phyloP scores from a whole-genome alignment of 2,329 filamentous ascomycete species.

The Neocatenulostroma microsporum region DNA sequence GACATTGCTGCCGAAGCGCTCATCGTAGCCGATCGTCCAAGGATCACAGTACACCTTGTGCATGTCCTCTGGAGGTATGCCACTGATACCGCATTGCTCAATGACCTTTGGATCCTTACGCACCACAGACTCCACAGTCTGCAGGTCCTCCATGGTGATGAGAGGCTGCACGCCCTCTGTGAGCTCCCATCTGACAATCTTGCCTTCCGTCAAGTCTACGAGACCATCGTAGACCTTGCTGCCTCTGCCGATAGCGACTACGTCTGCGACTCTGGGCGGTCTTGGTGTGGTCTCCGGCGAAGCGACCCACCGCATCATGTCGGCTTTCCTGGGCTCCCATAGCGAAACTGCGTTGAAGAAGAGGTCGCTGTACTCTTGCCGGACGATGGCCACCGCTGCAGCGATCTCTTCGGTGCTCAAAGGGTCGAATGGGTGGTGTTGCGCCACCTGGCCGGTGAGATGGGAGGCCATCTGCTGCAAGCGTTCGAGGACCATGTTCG shows the following conservation, averaged over 20 bases:
- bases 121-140: conserved; percentile 67
- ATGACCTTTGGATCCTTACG: conserved; percentile 78
- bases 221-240: conserved; percentile 77
- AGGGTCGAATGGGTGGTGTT: conserved; percentile 69
- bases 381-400: conserved; percentile 58
- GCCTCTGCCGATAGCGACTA: conserved; percentile 70
- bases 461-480: conserved; percentile 47
- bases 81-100: conserved; percentile 77
- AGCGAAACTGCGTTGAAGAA: conserved; percentile 83
- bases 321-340: conserved; percentile 74
- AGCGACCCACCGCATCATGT: conserved; percentile 73
- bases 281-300: conserved; percentile 53
- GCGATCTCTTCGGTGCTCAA: conserved; percentile 67
- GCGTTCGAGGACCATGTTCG: conserved; percentile 26
- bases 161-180: conserved; percentile 74
- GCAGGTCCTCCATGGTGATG: conserved; percentile 86
- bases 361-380: conserved; percentile 60
- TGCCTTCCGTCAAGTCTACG: conserved; percentile 61
- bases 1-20: conserved; percentile 70
- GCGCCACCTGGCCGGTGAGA: conserved; percentile 47
- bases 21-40: conserved; percentile 94
- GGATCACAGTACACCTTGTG: conserved; percentile 92
- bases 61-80: conserved; percentile 77
- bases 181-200: conserved; percentile 65
- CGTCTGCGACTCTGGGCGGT: conserved; percentile 67